phyloP scores from a whole-genome alignment of 306 rosid species.

The Begonia loranthoides region DNA sequence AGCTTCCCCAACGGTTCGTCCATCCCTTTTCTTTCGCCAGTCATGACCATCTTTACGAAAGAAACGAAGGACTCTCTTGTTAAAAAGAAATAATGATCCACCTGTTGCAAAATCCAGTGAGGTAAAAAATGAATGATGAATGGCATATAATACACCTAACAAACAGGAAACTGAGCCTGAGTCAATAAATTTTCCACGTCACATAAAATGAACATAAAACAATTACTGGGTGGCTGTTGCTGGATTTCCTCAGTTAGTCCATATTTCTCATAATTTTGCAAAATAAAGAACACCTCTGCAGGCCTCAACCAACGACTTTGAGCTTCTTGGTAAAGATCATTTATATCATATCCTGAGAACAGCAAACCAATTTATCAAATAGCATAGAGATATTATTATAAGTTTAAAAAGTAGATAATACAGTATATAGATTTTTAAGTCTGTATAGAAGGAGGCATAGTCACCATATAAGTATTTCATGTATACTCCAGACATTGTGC shows the following conservation, averaged over 20 bases:
- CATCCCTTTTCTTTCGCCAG: constrained; percentile 83
- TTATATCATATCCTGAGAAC: constrained; percentile 49
- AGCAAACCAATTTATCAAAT: constrained; percentile 8
- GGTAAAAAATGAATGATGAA: not conserved
- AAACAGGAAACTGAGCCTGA: not conserved
- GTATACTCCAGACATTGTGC: too few species aligned
- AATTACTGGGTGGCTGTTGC: constrained; percentile 51
- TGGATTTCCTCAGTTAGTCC: constrained; percentile 44
- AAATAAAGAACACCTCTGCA: constrained; percentile 57
- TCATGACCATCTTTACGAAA: constrained; percentile 77
- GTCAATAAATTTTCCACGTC: too few species aligned
- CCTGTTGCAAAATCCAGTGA: constrained; percentile 26
- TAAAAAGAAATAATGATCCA: constrained; percentile 63
- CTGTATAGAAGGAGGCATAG: too few species aligned
- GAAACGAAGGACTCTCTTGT: constrained; percentile 53
- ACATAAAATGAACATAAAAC: not conserved
- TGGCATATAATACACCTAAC: too few species aligned
- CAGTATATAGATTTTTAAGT: too few species aligned
- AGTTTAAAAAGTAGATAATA: too few species aligned
- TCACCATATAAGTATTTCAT: too few species aligned
- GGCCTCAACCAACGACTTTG: constrained; percentile 64
- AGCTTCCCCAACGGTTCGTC: constrained; percentile 69
- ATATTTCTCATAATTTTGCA: constrained; percentile 56
- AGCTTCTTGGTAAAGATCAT: constrained; percentile 46
- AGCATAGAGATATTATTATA: too few species aligned